These are phyloP conservation scores for Cladophialophora immunda DNA, from an alignment of 2,329 filamentous ascomycete species.

Conservation along the genomic window DNA sequence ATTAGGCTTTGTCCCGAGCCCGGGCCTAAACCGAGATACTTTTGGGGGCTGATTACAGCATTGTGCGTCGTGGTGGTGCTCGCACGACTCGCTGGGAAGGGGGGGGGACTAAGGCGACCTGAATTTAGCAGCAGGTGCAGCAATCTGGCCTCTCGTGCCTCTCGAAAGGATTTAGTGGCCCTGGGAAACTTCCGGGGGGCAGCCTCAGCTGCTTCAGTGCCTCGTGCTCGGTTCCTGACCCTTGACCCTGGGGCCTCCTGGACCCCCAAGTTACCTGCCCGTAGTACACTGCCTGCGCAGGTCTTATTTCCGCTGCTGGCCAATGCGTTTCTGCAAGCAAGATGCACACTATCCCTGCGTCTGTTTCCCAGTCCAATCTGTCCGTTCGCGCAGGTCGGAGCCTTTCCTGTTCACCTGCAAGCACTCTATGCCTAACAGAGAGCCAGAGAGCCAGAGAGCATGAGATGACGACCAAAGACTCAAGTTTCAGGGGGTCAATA, in stretches of 20 bases:
- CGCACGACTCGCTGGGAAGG: not conserved
- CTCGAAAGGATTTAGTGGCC: conserved; percentile 3
- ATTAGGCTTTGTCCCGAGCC: not conserved
- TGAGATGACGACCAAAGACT: not conserved
- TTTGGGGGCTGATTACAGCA: conserved; percentile 2
- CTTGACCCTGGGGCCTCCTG: not conserved
- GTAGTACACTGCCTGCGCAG: not conserved
- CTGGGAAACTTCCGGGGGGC: not conserved
- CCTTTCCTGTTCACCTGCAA: not conserved
- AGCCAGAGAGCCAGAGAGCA: not conserved
- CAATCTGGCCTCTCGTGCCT: not conserved
- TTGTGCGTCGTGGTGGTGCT: not conserved
- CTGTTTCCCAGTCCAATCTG: not conserved
- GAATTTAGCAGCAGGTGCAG: conserved; percentile 6
- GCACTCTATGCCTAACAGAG: not conserved
- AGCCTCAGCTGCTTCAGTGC: not conserved
- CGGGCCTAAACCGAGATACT: not conserved
- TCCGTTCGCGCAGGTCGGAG: not conserved
- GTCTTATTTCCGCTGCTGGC: not conserved
- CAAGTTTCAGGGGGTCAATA: not conserved
- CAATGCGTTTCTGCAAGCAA: not conserved
- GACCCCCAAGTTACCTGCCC: not conserved
- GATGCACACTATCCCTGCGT: not conserved
- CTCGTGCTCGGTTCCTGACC: not conserved
- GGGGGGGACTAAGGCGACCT: not conserved